Evolutionary conservation across 495 filamentous ascomycete species (phyloP), one percentile per base, ranked within the genome.

Genomic region (Xylaria intraflava): DNA sequence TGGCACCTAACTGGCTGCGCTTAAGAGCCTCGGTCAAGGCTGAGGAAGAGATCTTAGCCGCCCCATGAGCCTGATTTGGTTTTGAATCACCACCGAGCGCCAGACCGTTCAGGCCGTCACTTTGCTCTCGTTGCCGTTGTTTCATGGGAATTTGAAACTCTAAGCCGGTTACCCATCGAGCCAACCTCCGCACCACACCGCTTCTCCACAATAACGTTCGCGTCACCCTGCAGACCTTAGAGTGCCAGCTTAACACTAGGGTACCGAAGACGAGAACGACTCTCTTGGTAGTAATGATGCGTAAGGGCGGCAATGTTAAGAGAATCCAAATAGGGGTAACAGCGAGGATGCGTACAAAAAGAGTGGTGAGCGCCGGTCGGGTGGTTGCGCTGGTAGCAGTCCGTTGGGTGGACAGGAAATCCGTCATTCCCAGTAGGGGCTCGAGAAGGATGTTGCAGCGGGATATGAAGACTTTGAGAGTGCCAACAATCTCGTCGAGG

Each of bases 401-500:
- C 38, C 86, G 79, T 57, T 96, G 89, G 0, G 90, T 96, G 19
- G 89, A 95, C 16, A 99, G 78, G 66, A 95, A 96, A 65, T 95
- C 89, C 45, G 92, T 96, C 55, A 98, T 73, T 56, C 86, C 81
- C 26, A 94, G 75, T 35, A 95, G 78, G 3, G 93, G 93, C 57
- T 95, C 90, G 17, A 96, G 78, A 9, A 99, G 75, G 31, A 96
- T 84, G 68, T 95, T 95, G 70, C 94, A 95, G 40, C 93, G 77
- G 3, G 83, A 84, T 2, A 90, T 97, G 62, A 99, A 90, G 22
- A 84, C 80, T 65, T 86, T 86, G 55, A 99, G 72, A 0, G 87
- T 91, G 58, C 96, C 90, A 44, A 99, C 86, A 54, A 99, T 97
- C 72, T 97, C 93, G 60, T 99, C 93, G 35, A 99, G 73, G 36